phyloP scores from a whole-genome alignment of 129 eudicot species.

The Heracleum sosnowskyi region DNA sequence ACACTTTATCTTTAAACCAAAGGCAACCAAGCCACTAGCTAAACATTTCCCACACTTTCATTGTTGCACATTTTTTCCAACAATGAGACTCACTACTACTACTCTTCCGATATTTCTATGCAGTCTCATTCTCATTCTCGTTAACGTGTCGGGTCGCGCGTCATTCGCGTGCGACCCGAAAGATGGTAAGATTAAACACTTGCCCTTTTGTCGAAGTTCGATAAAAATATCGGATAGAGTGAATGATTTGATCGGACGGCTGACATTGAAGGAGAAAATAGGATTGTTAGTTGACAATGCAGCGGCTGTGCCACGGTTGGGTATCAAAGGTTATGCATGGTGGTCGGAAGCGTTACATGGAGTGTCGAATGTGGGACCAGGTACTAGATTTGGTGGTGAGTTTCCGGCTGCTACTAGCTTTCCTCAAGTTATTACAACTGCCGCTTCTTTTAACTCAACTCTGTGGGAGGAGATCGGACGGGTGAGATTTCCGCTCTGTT shows the following conservation, averaged over 20 bases:
- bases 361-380: slow-evolving; percentile 74
- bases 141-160: slow-evolving; percentile 22
- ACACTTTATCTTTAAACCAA: slow-evolving; percentile 7
- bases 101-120: background rate
- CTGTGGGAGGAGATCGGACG: slow-evolving; percentile 82
- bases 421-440: slow-evolving; percentile 84
- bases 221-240: slow-evolving; percentile 34
- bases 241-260: slow-evolving; percentile 45
- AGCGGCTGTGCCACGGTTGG: slow-evolving; percentile 58
- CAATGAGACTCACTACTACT: background rate
- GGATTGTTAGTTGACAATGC: slow-evolving; percentile 49
- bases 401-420: slow-evolving; percentile 84
- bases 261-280: slow-evolving; percentile 62
- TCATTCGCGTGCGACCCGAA: slow-evolving; percentile 57
- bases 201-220: slow-evolving; percentile 44
- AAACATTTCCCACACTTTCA: background rate
- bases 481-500: slow-evolving; percentile 24
- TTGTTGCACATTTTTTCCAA: background rate
- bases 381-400: slow-evolving; percentile 68
- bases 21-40: background rate
- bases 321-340: slow-evolving; percentile 56
- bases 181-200: slow-evolving; percentile 22
- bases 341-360: slow-evolving; percentile 95
- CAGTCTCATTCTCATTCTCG: slow-evolving; percentile 2
- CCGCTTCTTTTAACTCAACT: slow-evolving; percentile 69